Base-by-base conservation (phyloP, 495 filamentous ascomycete genomes). In the Aspergillus egyptiacus region DNA sequence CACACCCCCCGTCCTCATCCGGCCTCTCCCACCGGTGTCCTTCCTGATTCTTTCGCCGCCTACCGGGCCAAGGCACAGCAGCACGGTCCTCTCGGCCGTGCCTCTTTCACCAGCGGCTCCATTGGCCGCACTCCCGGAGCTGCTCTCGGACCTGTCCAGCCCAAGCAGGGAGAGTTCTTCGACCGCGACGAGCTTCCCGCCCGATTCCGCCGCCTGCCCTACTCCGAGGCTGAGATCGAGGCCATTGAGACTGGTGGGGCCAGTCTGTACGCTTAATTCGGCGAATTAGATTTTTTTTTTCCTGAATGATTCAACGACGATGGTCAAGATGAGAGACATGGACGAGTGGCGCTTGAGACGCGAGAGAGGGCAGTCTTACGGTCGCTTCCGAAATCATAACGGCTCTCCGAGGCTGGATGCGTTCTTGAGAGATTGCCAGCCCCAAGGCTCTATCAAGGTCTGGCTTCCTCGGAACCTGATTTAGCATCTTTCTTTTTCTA, bases 31-130 rank as follows among this genome's bases (percentile, higher is more conserved):
- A 57, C 76, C 4, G 58, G 73, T 28, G 38, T 56, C 37, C 77
- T 85, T 15, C 82, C 82, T 31, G 76, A 83, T 56, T 85, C 85
- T 35, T 98, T 98, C 75, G 89, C 88, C 51, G 73, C 81, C 57
- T 98, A 98, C 80, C 84, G 93, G 59, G 80, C 84, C 63, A 88
- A 89, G 69, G 94, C 91, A 20, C 86, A 89, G 67, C 91, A 96
- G 64, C 91, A 96, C 67, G 93, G 93, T 17, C 93, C 93, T 8
- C 81, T 97, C 38, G 63, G 66, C 64, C 62, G 61, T 40, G 63
- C 65, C 35, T 60, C 67, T 28, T 70, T 72, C 58, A 61, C 50
- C 34, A 56, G 63, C 32, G 75, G 74, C 40, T 72, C 70, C 54
- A 77, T 93, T 35, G 89, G 89, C 42, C 76, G 79, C 35, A 62